Base-by-base conservation (phyloP, 2,329 filamentous ascomycete genomes). In the Ophiosphaerella herpotricha region DNA sequence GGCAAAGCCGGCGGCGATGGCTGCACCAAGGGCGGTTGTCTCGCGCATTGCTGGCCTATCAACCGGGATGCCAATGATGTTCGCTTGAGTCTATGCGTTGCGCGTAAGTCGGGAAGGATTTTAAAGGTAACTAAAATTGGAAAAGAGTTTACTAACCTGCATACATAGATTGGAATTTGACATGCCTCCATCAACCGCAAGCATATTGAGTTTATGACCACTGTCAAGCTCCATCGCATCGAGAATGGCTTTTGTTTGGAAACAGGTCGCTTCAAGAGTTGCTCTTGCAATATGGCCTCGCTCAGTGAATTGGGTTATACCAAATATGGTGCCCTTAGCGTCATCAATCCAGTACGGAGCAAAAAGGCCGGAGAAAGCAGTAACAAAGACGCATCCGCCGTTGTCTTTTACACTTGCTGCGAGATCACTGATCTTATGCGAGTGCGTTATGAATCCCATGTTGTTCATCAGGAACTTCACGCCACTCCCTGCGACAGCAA, bases 311-410 rank as follows among this genome's bases (percentile, higher is more conserved):
- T 92, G 88, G 0, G 90, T 94, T 57, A 95, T 87, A 40, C 90
- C 90, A 64, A 93, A 92, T 37, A 73, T 85, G 5, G 91, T 96
- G 51, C 91, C 91, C 71, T 91, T 88, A 16, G 91, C 91, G 74
- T 95, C 90, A 68, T 96, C 91, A 54, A 96, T 93, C 91, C 91
- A 96, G 74, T 96, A 96, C 0, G 91, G 91, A 1, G 91, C 91
- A 70, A 96, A 96, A 2, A 96, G 81, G 46, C 91, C 91, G 72
- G 88, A 91, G 71, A 96, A 96, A 1, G 91, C 91, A 2, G 91
- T 96, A 52, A 96, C 91, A 64, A 96, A 80, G 14, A 92, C 84
- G 46, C 91, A 87, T 7, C 91, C 91, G 47, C 91, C 91, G 54
- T 88, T 95, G 71, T 96, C 88, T 34, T 81, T 73, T 6, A 89